Evolutionary conservation across 2,329 filamentous ascomycete genomes (phyloP).

Genomic region (Aureobasidium mangrovei): DNA sequence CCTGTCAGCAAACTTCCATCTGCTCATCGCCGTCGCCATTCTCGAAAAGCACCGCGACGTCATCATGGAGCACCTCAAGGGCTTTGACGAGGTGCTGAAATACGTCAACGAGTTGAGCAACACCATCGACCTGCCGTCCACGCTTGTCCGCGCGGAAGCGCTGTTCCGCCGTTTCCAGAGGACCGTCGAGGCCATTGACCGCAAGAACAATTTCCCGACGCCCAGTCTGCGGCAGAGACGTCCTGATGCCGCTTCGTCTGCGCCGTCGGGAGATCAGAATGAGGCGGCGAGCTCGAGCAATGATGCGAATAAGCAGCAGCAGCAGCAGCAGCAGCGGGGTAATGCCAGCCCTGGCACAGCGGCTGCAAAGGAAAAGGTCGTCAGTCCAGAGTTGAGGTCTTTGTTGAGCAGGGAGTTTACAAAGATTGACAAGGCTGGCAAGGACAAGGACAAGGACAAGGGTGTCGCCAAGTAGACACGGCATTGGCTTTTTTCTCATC

Average conservation of each 20-base stretch:
- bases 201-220: conserved; percentile 74
- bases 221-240: conserved; percentile 41
- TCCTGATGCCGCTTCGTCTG: conserved; percentile 24
- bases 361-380: conserved; percentile 41
- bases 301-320: conserved; percentile 8
- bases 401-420: conserved; percentile 54
- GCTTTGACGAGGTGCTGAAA: conserved; percentile 96
- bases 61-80: conserved; percentile 87
- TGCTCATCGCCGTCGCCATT: conserved; percentile 90
- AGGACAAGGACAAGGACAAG: not conserved
- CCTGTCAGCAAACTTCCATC: conserved; percentile 77
- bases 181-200: conserved; percentile 83
- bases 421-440: conserved; percentile 35
- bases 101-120: conserved; percentile 95
- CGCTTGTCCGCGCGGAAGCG: conserved; percentile 76
- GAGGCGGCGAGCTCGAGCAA: not conserved
- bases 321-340: not conserved
- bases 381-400: conserved; percentile 54
- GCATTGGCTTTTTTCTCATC: too few relatives aligned
- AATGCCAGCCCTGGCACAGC: conserved; percentile 3
- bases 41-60: conserved; percentile 81
- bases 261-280: not conserved
- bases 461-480: too few relatives aligned
- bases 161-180: conserved; percentile 83
- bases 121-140: conserved; percentile 82